phyloP scores from a whole-genome alignment of 2,329 filamentous ascomycete species.

The Penicillium sp. region DNA sequence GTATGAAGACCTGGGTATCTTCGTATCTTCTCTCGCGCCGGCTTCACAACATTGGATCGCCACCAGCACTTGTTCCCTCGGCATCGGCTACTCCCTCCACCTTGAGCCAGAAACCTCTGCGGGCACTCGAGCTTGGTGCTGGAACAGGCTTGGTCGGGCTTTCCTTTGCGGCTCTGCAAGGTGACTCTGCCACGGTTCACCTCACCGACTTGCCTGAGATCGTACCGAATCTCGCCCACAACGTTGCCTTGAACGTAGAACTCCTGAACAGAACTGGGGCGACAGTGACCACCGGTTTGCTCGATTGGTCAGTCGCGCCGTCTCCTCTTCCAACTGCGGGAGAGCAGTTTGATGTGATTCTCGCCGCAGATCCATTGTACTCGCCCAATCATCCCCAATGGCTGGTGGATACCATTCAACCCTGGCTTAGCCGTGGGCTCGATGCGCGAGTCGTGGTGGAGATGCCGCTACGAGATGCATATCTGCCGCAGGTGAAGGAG shows the following conservation, averaged over 20 bases:
- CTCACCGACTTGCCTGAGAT: slow-evolving; percentile 82
- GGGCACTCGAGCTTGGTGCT: slow-evolving; percentile 69
- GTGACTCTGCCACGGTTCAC: slow-evolving; percentile 49
- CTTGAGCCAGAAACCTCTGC: slow-evolving; percentile 20
- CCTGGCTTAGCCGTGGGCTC: slow-evolving; percentile 53
- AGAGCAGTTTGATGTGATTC: slow-evolving; percentile 53
- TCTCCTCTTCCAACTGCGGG: slow-evolving; percentile 23
- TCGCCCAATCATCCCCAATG: slow-evolving; percentile 70
- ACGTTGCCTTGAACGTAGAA: slow-evolving; percentile 56
- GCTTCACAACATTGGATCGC: slow-evolving; percentile 40
- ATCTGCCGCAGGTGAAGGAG: slow-evolving; percentile 52
- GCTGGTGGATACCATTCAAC: slow-evolving; percentile 60
- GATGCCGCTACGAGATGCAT: slow-evolving; percentile 66
- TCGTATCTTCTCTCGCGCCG: slow-evolving; percentile 75
- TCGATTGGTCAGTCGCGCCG: slow-evolving; percentile 58
- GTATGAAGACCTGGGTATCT: slow-evolving; percentile 91
- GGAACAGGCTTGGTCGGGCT: slow-evolving; percentile 87
- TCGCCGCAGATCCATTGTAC: slow-evolving; percentile 82
- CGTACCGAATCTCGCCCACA: slow-evolving; percentile 67
- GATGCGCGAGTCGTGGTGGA: slow-evolving; percentile 66
- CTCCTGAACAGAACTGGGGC: slow-evolving; percentile 51
- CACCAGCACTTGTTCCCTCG: slow-evolving; percentile 26
- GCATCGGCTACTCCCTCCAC: slow-evolving; percentile 16
- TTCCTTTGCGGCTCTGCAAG: slow-evolving; percentile 65
- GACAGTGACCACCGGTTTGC: slow-evolving; percentile 51